Evolutionary conservation across 768 basidiomycete genomes (phyloP), one percentile per base, ranked within the genome.

Genomic region (Auricularia cornea): DNA sequence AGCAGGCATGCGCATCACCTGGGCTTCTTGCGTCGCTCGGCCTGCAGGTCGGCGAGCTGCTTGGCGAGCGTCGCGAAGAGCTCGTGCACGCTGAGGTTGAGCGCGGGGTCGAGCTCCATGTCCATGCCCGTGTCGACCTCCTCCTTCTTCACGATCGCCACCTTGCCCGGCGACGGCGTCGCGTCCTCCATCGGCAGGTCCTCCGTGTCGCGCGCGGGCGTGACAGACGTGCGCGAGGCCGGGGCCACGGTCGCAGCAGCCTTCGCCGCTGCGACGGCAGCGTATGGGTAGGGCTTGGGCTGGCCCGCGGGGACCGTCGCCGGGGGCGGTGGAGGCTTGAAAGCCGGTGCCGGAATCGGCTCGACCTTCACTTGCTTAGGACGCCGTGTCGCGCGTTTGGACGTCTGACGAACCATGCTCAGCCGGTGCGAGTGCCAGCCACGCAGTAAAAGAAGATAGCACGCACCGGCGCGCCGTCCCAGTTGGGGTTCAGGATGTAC

Each of bases 401-500:
- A 86, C 23, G 89, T 89, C 89, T 92, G 64, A 48, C n/a, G 26
- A 33, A 52, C 44, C 12, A 56, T n/a, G 59, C 35, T 63, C 16
- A 59, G 35, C 1, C 57, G 23, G 41, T 33, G 26, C 12, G 57
- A 48, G 40, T 29, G 44, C n/a, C 23, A 20, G 23, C 38, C 35
- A 10, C 20, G 57, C 3, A 66, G 38, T 28, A 56, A 57, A 44
- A 28, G 14, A 52, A 48, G 10, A 14, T 14, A 38, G 48, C 26
- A 78, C 89, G 71, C 70, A 93, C 91, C 69, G 80, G 87, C 32
- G 88, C 89, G 28, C 91, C 91, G 70, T 90, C 89, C 90, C 91
- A 94, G 62, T 74, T 78, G 5, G 86, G 76, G 70, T 88, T 94
- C 26, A 94, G 71, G 44, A 85, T 78, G 73, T 94, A 94, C 71